phyloP scores from a whole-genome alignment of 1,284 basidiomycete genomes.

The Ustilago cynodontis region DNA sequence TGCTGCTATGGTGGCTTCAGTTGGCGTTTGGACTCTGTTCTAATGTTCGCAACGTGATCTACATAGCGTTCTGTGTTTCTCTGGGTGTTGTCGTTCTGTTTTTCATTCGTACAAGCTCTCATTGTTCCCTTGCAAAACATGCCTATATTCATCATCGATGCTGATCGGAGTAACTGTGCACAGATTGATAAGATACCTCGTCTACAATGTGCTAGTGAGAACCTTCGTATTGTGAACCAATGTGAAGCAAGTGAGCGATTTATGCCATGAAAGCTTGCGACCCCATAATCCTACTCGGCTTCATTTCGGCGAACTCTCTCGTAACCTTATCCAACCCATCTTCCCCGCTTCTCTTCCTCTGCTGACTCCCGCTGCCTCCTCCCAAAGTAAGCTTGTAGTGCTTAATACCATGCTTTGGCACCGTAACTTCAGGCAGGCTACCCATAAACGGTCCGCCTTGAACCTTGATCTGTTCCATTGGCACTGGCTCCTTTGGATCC shows the following conservation, averaged over 20 bases:
- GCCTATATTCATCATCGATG: neutral
- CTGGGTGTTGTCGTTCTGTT: neutral
- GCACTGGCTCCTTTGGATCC: slow-evolving; percentile 11
- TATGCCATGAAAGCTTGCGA: slow-evolving; percentile 11
- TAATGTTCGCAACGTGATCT: neutral
- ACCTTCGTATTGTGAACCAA: neutral
- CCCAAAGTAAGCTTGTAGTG: slow-evolving; percentile 21
- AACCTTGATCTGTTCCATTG: slow-evolving; percentile 22
- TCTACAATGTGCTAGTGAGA: neutral
- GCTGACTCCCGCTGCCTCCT: neutral
- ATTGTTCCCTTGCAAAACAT: neutral
- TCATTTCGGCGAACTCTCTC: slow-evolving; percentile 30
- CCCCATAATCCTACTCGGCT: slow-evolving; percentile 32
- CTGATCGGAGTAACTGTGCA: neutral
- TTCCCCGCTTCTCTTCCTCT: neutral
- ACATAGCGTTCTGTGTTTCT: neutral
- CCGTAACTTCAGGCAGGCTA: slow-evolving; percentile 17
- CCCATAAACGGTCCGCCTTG: slow-evolving; percentile 9
- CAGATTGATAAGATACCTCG: neutral
- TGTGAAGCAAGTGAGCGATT: neutral
- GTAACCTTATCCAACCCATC: slow-evolving; percentile 21
- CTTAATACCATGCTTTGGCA: slow-evolving; percentile 35
- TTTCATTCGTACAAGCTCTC: neutral
- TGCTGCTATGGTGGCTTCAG: slow-evolving; percentile 15
- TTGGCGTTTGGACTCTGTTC: slow-evolving; percentile 29